Evolutionary conservation across 768 basidiomycete species (phyloP).

Genomic region (Lactarius quietus): DNA sequence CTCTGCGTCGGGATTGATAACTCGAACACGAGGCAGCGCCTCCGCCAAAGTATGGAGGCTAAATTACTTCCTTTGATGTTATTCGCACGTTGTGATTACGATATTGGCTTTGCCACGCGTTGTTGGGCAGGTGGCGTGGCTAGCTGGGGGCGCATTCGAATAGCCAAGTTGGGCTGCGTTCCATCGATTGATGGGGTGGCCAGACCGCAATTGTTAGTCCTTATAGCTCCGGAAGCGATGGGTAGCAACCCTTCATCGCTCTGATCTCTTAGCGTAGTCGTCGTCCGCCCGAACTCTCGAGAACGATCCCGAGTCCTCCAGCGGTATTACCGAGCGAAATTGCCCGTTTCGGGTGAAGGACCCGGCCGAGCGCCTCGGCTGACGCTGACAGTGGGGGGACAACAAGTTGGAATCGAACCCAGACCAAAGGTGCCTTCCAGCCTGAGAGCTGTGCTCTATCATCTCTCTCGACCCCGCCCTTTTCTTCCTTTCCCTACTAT

Average conservation of each 20-base stretch:
- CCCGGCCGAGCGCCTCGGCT: neutral
- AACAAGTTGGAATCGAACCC: neutral
- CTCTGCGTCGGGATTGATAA: neutral
- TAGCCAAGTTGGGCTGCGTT: constrained; percentile 7
- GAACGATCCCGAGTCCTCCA: constrained; percentile 12
- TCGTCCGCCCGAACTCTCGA: neutral
- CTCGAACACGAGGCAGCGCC: constrained; percentile 8
- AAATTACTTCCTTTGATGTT: neutral
- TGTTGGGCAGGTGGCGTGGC: constrained; percentile 5
- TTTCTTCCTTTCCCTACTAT: constrained; percentile 3
- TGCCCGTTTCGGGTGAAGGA: neutral
- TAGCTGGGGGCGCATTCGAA: neutral
- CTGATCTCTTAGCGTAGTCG: neutral
- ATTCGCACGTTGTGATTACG: constrained; percentile 3
- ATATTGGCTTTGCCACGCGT: constrained; percentile 8
- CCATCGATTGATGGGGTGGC: constrained; percentile 18
- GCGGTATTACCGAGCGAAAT: constrained; percentile 5
- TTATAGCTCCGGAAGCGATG: neutral
- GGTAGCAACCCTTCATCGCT: neutral
- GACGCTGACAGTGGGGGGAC: neutral
- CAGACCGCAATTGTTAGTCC: neutral
- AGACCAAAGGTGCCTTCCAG: neutral
- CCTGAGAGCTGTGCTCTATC: constrained; percentile 20
- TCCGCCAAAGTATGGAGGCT: neutral
- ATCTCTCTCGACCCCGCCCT: neutral